These are phyloP conservation scores for Cucurbita argyrosperma DNA, from an alignment of 306 rosid genomes.

Conservation along the genomic window DNA sequence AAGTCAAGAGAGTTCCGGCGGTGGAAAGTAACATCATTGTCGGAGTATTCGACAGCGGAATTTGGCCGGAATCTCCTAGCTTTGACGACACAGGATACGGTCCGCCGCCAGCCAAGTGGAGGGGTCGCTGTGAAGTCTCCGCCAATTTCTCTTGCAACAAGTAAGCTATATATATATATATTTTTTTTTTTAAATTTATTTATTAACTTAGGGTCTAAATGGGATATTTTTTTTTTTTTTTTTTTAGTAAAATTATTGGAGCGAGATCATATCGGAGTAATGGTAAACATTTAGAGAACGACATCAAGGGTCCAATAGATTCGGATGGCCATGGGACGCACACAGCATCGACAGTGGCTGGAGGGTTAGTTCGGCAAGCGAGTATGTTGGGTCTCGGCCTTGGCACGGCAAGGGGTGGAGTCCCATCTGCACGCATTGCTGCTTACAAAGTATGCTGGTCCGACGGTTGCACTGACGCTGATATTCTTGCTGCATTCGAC, in stretches of 20 bases:
- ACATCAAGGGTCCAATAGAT: neutral
- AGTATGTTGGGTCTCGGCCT: constrained; percentile 8
- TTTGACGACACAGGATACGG: constrained; percentile 14
- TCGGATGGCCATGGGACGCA: constrained; percentile 9
- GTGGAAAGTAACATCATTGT: constrained; percentile 11
- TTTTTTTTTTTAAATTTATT: no score
- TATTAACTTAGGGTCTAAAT: no score
- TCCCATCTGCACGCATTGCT: constrained; percentile 10
- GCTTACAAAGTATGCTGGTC: constrained; percentile 5
- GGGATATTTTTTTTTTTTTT: no score
- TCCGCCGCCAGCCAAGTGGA: constrained; percentile 13
- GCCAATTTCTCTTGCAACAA: constrained; percentile 21
- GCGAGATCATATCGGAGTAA: neutral
- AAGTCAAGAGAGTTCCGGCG: neutral
- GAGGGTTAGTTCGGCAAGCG: neutral
- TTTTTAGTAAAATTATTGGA: neutral
- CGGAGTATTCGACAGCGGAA: constrained; percentile 11
- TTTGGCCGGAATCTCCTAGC: constrained; percentile 17
- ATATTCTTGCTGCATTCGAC: constrained; percentile 21
- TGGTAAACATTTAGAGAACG: neutral
- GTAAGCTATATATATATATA: neutral
- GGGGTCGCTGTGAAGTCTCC: constrained; percentile 7
- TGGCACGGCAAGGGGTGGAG: constrained; percentile 14
- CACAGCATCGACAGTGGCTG: constrained; percentile 14
- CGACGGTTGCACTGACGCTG: neutral